Percentiles rank a stretch among this genome's conserved stretches.
phyloP scores from a whole-genome alignment of 2,329 filamentous ascomycete genomes.

The Chrysoporthe deuterocubensis region DNA sequence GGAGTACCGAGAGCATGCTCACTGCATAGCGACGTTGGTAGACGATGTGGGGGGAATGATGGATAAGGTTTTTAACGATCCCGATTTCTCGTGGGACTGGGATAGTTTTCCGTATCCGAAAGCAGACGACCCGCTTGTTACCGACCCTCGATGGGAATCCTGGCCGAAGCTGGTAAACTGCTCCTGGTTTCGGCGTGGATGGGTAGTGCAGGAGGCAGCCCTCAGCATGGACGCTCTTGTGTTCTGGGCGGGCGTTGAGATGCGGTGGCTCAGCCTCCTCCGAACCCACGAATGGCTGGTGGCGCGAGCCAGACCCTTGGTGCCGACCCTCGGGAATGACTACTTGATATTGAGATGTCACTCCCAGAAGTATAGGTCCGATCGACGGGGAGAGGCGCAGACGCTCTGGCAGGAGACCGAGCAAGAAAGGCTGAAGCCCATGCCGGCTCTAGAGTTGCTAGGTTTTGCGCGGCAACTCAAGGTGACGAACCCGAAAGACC shows the following conservation, averaged over 20 bases:
- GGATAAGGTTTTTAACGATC: neutral
- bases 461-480: neutral
- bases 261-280: neutral
- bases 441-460: neutral
- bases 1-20: neutral
- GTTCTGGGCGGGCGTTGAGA: slow-evolving; percentile 13
- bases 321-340: neutral
- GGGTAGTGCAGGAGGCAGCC: slow-evolving; percentile 22
- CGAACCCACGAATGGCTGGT: neutral
- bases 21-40: neutral
- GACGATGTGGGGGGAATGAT: slow-evolving; percentile 7
- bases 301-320: too few species aligned
- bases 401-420: neutral
- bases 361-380: neutral
- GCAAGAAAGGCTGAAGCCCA: neutral
- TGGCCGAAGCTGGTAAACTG: neutral
- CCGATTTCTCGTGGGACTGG: slow-evolving; percentile 2
- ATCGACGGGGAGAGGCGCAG: neutral
- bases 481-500: slow-evolving; percentile 4
- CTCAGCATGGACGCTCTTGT: neutral
- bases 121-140: neutral
- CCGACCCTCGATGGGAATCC: neutral
- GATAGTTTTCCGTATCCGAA: slow-evolving; percentile 13
- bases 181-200: slow-evolving; percentile 8
- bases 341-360: neutral